Conservation (phyloP, 441 rosid species). For the Gossypium davidsonii region DNA sequence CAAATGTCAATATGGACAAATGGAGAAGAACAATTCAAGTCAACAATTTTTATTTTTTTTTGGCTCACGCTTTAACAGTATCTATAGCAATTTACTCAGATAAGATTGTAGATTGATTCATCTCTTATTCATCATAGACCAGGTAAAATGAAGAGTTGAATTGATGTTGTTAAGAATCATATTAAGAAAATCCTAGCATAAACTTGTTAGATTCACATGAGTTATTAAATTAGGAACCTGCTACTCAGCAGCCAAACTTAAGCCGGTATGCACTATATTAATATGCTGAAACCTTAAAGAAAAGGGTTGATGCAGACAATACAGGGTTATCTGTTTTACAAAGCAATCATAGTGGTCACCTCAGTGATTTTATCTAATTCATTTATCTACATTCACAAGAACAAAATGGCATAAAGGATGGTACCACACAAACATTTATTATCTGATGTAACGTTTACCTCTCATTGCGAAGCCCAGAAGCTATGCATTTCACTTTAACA, state of each 20-base stretch:
- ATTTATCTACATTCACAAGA: background rate
- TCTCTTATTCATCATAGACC: background rate
- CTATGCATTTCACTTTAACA: constrained; percentile 96
- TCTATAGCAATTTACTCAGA: background rate
- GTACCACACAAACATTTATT: background rate
- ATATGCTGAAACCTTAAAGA: background rate
- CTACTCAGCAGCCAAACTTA: background rate
- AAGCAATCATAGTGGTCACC: background rate
- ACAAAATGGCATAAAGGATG: background rate
- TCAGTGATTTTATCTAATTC: background rate
- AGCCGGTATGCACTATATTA: background rate
- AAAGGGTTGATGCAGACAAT: background rate
- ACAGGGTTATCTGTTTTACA: background rate
- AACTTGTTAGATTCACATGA: background rate
- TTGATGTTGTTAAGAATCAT: background rate
- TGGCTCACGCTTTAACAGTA: background rate
- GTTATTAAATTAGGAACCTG: background rate
- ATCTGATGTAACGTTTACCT: constrained; percentile 46
- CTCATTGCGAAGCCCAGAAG: constrained; percentile 75
- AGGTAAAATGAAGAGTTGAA: background rate
- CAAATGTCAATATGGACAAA: background rate
- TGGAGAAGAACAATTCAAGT: background rate
- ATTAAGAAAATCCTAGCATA: background rate
- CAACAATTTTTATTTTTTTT: background rate
- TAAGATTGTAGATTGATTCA: background rate